phyloP scores from a whole-genome alignment of 805 yeast species.

The Alloascoidea hylecoeti region DNA sequence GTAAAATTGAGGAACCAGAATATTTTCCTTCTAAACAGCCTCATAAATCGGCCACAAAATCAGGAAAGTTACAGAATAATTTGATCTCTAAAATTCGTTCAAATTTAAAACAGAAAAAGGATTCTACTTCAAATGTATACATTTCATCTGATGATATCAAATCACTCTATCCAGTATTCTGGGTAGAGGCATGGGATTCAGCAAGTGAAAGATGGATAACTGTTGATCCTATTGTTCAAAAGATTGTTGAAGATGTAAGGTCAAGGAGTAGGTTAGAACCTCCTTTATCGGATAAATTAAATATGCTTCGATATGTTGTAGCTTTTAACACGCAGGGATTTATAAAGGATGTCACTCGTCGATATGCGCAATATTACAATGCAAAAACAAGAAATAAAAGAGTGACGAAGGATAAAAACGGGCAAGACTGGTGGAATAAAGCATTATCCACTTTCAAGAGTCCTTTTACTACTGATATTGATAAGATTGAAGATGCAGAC shows the following conservation, averaged over 20 bases:
- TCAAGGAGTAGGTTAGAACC: constrained; percentile 59
- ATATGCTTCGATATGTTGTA: constrained; percentile 57
- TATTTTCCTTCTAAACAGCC: constrained; percentile 2
- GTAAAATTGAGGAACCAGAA: constrained; percentile 4
- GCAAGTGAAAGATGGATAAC: constrained; percentile 66
- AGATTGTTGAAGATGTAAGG: constrained; percentile 47
- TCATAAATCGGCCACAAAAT: constrained; percentile 3
- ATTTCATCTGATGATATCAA: constrained; percentile 12
- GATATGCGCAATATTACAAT: constrained; percentile 61
- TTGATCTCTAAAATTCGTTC: constrained; percentile 9
- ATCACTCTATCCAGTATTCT: constrained; percentile 53
- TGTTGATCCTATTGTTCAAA: constrained; percentile 62
- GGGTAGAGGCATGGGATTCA: constrained; percentile 92
- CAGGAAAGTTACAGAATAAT: too few relatives aligned
- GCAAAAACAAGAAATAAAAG: constrained; percentile 66
- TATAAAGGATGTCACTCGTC: constrained; percentile 70
- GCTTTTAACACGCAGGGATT: constrained; percentile 58
- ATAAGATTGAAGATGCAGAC: constrained; percentile 44
- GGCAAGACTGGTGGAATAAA: constrained; percentile 45
- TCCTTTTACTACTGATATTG: constrained; percentile 20
- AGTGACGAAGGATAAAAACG: constrained; percentile 43
- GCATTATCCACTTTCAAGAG: constrained; percentile 21
- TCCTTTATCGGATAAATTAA: constrained; percentile 39
- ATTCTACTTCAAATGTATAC: constrained; percentile 7
- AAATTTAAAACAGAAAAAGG: constrained; percentile 10